Evolutionary conservation across 2,329 filamentous ascomycete species (phyloP).

Genomic region (Trichothecium sympodiale): DNA sequence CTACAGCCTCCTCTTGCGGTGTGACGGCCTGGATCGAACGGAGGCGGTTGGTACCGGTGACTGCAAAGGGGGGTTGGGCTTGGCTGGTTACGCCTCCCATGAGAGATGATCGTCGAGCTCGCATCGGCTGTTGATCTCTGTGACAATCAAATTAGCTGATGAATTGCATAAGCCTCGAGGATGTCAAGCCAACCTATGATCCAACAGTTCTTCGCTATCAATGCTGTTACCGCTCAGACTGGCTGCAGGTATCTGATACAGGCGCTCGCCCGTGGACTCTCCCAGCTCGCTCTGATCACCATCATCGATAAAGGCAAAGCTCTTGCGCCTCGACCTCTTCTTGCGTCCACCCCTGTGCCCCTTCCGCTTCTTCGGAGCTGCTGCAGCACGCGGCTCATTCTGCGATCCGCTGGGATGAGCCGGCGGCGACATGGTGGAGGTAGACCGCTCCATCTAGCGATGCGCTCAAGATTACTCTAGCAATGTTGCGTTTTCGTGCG

Average conservation of each 20-base stretch:
- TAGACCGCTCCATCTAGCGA: too few species aligned
- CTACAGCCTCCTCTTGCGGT: too few species aligned
- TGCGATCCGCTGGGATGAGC: too few species aligned
- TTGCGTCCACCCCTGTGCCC: slow-evolving; percentile 70
- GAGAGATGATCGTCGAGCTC: slow-evolving; percentile 50
- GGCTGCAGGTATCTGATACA: slow-evolving; percentile 37
- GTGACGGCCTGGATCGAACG: slow-evolving; percentile 16
- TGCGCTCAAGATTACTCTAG: too few species aligned
- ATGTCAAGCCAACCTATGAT: slow-evolving; percentile 55
- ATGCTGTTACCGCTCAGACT: slow-evolving; percentile 76
- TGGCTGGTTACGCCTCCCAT: slow-evolving; percentile 21
- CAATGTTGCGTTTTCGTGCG: too few species aligned
- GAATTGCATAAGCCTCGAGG: neutral
- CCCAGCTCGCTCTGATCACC: slow-evolving; percentile 27
- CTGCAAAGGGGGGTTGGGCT: slow-evolving; percentile 21
- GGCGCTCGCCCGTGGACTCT: slow-evolving; percentile 24
- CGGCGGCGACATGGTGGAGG: too few species aligned
- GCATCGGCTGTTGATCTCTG: slow-evolving; percentile 50
- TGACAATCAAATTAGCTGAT: slow-evolving; percentile 5
- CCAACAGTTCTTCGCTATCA: slow-evolving; percentile 77
- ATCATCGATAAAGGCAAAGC: slow-evolving; percentile 58
- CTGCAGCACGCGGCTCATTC: neutral
- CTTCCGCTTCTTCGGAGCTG: slow-evolving; percentile 47
- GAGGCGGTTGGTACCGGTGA: slow-evolving; percentile 20
- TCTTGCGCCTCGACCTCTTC: slow-evolving; percentile 65